These are phyloP conservation scores for Podospora didyma DNA, from an alignment of 495 filamentous ascomycete species.

Conservation along the genomic window DNA sequence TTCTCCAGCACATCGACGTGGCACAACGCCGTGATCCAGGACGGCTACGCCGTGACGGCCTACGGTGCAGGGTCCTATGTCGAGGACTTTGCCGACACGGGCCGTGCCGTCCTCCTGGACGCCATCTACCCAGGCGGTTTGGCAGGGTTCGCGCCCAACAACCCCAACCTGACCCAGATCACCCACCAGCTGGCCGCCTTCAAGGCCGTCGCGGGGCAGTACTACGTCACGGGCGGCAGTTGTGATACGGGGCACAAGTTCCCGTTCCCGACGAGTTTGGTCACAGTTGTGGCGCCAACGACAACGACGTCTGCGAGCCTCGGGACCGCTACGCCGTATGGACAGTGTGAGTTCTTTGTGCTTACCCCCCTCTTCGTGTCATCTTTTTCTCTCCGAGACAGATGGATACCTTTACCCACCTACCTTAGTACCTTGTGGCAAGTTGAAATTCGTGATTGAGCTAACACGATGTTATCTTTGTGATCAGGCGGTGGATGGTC, in stretches of 20 bases:
- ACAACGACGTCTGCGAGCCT: background rate
- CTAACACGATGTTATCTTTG: background rate
- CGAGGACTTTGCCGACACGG: constrained; percentile 15
- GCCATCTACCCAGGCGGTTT: constrained; percentile 11
- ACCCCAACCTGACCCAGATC: constrained; percentile 7
- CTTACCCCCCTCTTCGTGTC: background rate
- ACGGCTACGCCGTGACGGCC: constrained; percentile 12
- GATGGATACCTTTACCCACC: too few species aligned
- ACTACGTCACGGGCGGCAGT: background rate
- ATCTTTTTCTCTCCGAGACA: background rate
- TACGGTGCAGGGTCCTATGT: constrained; percentile 8
- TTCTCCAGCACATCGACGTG: constrained; percentile 5
- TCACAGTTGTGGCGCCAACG: background rate
- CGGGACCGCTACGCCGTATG: background rate
- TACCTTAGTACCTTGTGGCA: too few species aligned
- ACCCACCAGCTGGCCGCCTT: constrained; percentile 1
- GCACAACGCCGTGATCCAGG: constrained; percentile 1
- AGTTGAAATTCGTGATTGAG: too few species aligned
- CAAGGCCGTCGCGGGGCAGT: background rate
- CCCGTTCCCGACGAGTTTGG: constrained; percentile 5
- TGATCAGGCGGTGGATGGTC: background rate
- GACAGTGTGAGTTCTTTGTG: background rate
- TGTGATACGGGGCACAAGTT: constrained; percentile 6
- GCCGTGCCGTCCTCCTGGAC: constrained; percentile 11
- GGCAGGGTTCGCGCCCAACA: background rate